Evolutionary conservation across 2,329 filamentous ascomycete genomes (phyloP).

Genomic region (Curvularia sp.): DNA sequence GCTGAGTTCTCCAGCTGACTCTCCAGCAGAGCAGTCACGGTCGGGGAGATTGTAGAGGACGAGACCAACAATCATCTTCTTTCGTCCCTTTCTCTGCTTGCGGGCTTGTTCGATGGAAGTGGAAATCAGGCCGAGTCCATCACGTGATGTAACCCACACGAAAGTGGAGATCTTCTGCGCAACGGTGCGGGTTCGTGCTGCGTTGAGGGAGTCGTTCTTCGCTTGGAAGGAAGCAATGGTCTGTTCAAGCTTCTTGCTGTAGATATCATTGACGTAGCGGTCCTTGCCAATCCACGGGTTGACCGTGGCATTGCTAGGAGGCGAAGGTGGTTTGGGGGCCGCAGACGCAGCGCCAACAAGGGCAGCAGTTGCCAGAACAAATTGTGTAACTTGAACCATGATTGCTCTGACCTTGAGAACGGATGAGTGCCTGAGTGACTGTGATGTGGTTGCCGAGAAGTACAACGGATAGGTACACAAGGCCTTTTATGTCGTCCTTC

Average conservation of each 20-base stretch:
- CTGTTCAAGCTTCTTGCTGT: conserved; percentile 38
- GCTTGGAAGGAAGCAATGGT: conserved; percentile 35
- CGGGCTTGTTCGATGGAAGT: conserved; percentile 35
- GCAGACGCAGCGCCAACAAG: conserved; percentile 28
- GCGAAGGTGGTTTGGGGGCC: conserved; percentile 16
- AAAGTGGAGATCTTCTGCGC: conserved; percentile 38
- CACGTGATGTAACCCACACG: conserved; percentile 37
- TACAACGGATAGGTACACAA: conserved; percentile 13
- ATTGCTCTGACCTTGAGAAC: conserved; percentile 10
- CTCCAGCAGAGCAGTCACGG: conserved; percentile 80
- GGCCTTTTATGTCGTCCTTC: conserved; percentile 21
- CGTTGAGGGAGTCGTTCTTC: conserved; percentile 36
- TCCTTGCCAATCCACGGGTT: conserved; percentile 38
- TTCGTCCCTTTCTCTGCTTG: conserved; percentile 25
- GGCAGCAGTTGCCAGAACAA: conserved; percentile 33
- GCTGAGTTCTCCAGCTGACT: conserved; percentile 81
- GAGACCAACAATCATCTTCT: conserved; percentile 37
- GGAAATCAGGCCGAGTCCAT: conserved; percentile 28
- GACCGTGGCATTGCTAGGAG: conserved; percentile 16
- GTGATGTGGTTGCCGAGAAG: conserved; percentile 6
- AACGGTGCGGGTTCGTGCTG: conserved; percentile 39
- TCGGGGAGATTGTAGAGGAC: conserved; percentile 96
- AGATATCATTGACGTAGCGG: conserved; percentile 32
- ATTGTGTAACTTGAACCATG: conserved; percentile 37
- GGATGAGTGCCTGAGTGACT: conserved; percentile 1